A percentile compares a stretch with the other conserved stretches of the same genome.
Evolutionary conservation across 306 rosid species (phyloP).

Genomic region (Hippophae tibetana): DNA sequence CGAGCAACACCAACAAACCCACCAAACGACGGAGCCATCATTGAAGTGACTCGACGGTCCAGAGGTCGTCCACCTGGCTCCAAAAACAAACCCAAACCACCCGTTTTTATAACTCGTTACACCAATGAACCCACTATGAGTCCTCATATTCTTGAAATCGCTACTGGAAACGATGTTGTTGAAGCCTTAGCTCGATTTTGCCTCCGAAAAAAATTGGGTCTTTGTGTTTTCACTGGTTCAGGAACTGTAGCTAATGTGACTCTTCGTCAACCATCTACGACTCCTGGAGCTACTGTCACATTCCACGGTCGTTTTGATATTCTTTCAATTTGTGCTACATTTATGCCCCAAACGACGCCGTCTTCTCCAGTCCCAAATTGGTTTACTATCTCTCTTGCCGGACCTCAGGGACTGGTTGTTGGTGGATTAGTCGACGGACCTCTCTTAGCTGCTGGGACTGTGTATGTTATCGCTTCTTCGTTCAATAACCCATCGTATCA

Average conservation of each 20-base stretch:
- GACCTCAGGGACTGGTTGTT: constrained; percentile 92
- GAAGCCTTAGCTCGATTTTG: constrained; percentile 61
- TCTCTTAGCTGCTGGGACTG: constrained; percentile 60
- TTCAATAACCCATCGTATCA: constrained; percentile 68
- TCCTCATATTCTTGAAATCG: constrained; percentile 74
- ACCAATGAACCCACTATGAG: constrained; percentile 66
- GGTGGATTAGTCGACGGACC: constrained; percentile 70
- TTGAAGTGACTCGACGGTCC: constrained; percentile 67
- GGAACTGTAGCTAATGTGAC: constrained; percentile 76
- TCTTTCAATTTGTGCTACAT: constrained; percentile 69
- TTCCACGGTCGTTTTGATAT: constrained; percentile 92
- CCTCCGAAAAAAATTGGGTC: constrained; percentile 54
- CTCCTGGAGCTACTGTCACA: constrained; percentile 67
- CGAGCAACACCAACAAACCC: constrained; percentile 16
- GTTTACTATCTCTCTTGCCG: constrained; percentile 76
- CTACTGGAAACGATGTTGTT: constrained; percentile 74
- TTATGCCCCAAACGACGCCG: constrained; percentile 31
- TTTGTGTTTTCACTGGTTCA: constrained; percentile 59
- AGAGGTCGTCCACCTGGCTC: constrained; percentile 95
- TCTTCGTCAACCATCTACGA: constrained; percentile 70
- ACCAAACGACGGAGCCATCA: constrained; percentile 59
- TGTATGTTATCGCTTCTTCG: constrained; percentile 59
- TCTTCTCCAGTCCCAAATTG: constrained; percentile 34
- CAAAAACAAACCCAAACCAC: constrained; percentile 73
- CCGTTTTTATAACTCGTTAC: constrained; percentile 55